Conservation (phyloP, 805 yeast species). For the Starmerella sp. region DNA sequence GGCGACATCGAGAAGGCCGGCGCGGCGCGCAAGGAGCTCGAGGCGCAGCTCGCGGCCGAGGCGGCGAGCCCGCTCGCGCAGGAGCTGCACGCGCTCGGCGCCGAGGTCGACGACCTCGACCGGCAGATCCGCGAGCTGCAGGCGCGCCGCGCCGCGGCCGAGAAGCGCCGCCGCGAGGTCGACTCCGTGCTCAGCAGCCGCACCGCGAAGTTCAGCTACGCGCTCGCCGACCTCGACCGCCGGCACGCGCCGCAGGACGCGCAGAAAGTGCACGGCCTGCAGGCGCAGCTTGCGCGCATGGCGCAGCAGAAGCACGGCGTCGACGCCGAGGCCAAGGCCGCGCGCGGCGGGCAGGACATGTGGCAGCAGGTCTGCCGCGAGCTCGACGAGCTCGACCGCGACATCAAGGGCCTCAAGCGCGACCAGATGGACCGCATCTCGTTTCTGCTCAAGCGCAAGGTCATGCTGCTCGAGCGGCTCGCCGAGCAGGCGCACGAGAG, state of each 20-base stretch:
- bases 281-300: neutral
- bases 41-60: slow-evolving; percentile 9
- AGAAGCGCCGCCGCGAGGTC: slow-evolving; percentile 8
- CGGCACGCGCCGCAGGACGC: slow-evolving; percentile 2
- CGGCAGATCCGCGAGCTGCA: slow-evolving; percentile 19
- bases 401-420: slow-evolving; percentile 11
- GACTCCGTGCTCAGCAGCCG: slow-evolving; percentile 14
- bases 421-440: slow-evolving; percentile 16
- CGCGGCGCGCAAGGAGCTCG: slow-evolving; percentile 8
- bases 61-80: slow-evolving; percentile 8
- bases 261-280: slow-evolving; percentile 4
- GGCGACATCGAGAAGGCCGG: slow-evolving; percentile 1
- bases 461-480: slow-evolving; percentile 7
- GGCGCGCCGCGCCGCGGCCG: slow-evolving; percentile 9
- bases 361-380: slow-evolving; percentile 12
- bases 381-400: slow-evolving; percentile 19
- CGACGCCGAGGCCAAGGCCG: slow-evolving; percentile 17
- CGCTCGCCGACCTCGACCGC: slow-evolving; percentile 7
- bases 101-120: slow-evolving; percentile 14
- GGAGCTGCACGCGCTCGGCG: slow-evolving; percentile 7
- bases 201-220: slow-evolving; percentile 6
- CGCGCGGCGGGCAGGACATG: slow-evolving; percentile 8
- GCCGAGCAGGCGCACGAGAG: slow-evolving; percentile 16
- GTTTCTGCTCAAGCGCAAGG: slow-evolving; percentile 10
- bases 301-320: slow-evolving; percentile 1